phyloP scores from a whole-genome alignment of 208 protist genomes.

The Crithidia sp. region DNA sequence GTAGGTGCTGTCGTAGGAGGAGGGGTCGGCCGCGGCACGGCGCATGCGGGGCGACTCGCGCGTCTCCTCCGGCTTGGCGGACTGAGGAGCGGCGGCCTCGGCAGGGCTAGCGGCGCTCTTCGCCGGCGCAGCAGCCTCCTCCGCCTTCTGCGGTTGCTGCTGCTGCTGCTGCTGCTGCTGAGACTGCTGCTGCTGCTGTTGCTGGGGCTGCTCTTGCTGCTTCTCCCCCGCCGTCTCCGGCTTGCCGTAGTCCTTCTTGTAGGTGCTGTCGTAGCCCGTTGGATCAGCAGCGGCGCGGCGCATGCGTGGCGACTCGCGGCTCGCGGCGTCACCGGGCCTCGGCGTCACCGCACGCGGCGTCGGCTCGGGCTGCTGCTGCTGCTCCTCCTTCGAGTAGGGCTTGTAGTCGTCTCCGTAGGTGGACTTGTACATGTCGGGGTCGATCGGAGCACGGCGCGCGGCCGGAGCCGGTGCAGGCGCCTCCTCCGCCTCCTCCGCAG shows the following conservation, averaged over 20 bases:
- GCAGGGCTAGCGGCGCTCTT: no score
- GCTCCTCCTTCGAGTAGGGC: constrained; percentile 10
- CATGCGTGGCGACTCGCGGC: constrained; percentile 1
- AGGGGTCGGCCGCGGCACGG: constrained; percentile 23
- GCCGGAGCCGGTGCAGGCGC: not conserved
- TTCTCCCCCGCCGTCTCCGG: not conserved
- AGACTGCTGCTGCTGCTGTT: not conserved
- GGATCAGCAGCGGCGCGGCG: constrained; percentile 24
- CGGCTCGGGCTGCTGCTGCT: not conserved
- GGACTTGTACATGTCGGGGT: constrained; percentile 43
- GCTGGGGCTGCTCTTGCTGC: not conserved
- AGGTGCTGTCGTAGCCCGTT: constrained; percentile 28
- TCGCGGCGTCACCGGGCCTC: not conserved
- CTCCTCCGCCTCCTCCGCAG: constrained; percentile 7
- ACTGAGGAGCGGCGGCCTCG: no score
- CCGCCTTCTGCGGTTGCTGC: not conserved
- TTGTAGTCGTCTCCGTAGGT: constrained; percentile 37
- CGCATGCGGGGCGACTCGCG: constrained; percentile 2
- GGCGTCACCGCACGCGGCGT: not conserved
- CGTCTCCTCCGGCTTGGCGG: not conserved
- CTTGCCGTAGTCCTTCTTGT: constrained; percentile 32
- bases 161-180: not conserved
- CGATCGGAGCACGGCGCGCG: constrained; percentile 7
- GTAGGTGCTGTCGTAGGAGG: constrained; percentile 31
- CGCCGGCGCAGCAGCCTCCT: not conserved